phyloP scores from a whole-genome alignment of 2,329 filamentous ascomycete genomes.

The Neophaeococcomyces mojaviensis region DNA sequence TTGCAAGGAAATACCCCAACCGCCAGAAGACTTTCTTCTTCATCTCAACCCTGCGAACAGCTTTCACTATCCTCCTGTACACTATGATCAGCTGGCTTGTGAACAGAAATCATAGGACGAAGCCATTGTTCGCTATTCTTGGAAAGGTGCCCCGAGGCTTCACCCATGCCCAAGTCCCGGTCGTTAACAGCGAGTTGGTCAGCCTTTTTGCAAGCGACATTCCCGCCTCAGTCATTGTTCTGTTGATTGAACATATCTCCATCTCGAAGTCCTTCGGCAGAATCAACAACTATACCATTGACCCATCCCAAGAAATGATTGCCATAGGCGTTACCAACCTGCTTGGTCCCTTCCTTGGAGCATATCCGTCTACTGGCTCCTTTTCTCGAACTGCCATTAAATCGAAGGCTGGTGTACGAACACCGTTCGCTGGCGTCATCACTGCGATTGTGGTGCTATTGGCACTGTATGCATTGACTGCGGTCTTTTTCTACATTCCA shows the following conservation, averaged over 20 bases:
- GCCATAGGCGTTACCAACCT: slow-evolving; percentile 88
- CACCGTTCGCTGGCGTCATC: slow-evolving; percentile 81
- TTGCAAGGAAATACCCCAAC: slow-evolving; percentile 61
- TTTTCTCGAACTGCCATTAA: slow-evolving; percentile 97
- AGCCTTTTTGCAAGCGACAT: slow-evolving; percentile 62
- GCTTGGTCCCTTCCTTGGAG: slow-evolving; percentile 83
- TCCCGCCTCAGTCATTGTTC: slow-evolving; percentile 82
- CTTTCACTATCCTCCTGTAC: slow-evolving; percentile 85
- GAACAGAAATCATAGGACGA: slow-evolving; percentile 59
- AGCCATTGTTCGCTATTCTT: slow-evolving; percentile 67
- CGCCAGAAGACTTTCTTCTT: slow-evolving; percentile 78
- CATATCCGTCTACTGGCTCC: slow-evolving; percentile 85
- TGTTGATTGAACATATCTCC: slow-evolving; percentile 92
- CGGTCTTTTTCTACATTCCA: slow-evolving; percentile 91
- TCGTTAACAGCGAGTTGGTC: slow-evolving; percentile 59
- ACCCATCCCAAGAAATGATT: slow-evolving; percentile 92
- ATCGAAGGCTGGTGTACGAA: slow-evolving; percentile 90
- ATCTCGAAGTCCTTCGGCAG: slow-evolving; percentile 96
- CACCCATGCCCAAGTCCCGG: slow-evolving; percentile 66
- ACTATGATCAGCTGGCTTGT: slow-evolving; percentile 82
- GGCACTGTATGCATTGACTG: slow-evolving; percentile 79
- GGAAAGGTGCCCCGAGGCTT: slow-evolving; percentile 78
- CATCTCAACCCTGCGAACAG: slow-evolving; percentile 78
- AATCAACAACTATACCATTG: slow-evolving; percentile 91
- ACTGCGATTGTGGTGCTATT: slow-evolving; percentile 79